Base-by-base conservation (phyloP, 1,284 basidiomycete genomes). In the Ustilago bromivora region DNA sequence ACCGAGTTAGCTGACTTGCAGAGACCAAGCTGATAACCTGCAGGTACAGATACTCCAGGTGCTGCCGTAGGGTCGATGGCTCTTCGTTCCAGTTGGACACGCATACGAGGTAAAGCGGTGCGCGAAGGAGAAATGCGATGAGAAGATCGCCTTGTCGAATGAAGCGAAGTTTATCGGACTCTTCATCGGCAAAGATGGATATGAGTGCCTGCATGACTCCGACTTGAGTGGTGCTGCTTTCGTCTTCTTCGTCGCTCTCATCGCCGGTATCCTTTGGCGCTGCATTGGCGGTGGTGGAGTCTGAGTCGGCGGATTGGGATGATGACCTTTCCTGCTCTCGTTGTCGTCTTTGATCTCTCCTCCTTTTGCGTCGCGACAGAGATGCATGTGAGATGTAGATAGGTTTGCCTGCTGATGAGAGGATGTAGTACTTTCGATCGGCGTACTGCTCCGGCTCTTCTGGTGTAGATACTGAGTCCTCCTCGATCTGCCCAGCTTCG, bases 191-290 rank as follows among this genome's bases (percentile, higher is more conserved):
- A 70, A 87, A 88, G 63, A 88, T 86, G 12, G 95, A 96, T 58
- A 99, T 92, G 9, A 99, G 89, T 1, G 96, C 95, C 87, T 98
- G 96, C 87, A 96, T 94, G 47, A 99, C 91, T 31, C 95, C 96
- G 82, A 96, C 93, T 31, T 92, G 91, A 12, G 93, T 92, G 4
- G 94, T 92, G 57, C 92, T 89, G 70, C 90, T 90, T 71, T 93
- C 88, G 31, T 88, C 87, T 57, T 84, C 83, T 40, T 87, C 84
- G 46, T 86, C 70, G 82, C 68, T 67, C 31, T 78, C 71, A 34
- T 63, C 19, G 19, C 19, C 19, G 19, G 19, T 19, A 19, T 19
- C 19, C 91, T n/a, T 31, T 28, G n/a, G 31, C 23, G 43, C n/a
- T 46, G 43, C 19, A 46, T 46, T 19, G 17, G 43, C 43, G 11